Base-by-base conservation (phyloP, 768 basidiomycete species). In the Hygrophoropsis aurantiaca region DNA sequence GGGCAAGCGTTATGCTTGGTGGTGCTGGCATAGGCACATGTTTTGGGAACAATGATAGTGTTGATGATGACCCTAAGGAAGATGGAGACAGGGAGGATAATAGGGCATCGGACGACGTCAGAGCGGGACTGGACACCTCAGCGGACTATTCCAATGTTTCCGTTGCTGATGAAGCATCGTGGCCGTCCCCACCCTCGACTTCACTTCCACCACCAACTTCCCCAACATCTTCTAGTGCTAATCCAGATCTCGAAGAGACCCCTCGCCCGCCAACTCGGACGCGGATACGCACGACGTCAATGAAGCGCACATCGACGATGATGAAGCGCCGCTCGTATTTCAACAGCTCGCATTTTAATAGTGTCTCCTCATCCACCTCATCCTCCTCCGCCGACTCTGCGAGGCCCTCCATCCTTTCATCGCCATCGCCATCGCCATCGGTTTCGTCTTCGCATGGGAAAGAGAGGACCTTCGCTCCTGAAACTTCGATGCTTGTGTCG, bases 281-380 rank as follows among this genome's bases (percentile, higher is more conserved):
- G 25, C 60, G 64, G 42, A 60, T 64, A 25, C 60, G 62, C 26
- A 53, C 59, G 27, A 55, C 64, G 1, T 68, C 66, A 1, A 50
- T 66, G 6, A 59, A 54, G 7, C 64, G 60, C 16, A n/a, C n/a
- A n/a, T n/a, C 59, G 27, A 55, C 64, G 1, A 66, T 64, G 1
- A 50, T 66, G 6, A 59, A 54, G 7, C 64, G 60, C 16, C n/a
- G 74, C 47, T 74, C 76, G 11, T 71, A 72, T 25, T 81, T 73
- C 46, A 73, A 70, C 44, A 67, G 67, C 15, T 70, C 64, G 7
- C n/a, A n/a, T n/a, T n/a, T n/a, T n/a, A n/a, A n/a, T n/a, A n/a
- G n/a, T n/a, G n/a, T n/a, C n/a, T n/a, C n/a, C n/a, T n/a, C n/a
- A n/a, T n/a, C n/a, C n/a, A n/a, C n/a, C n/a, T 57, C 69, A 24